These are phyloP conservation scores for Umbellularia californica DNA, from an alignment of 164 flowering plant species.

Conservation along the genomic window DNA sequence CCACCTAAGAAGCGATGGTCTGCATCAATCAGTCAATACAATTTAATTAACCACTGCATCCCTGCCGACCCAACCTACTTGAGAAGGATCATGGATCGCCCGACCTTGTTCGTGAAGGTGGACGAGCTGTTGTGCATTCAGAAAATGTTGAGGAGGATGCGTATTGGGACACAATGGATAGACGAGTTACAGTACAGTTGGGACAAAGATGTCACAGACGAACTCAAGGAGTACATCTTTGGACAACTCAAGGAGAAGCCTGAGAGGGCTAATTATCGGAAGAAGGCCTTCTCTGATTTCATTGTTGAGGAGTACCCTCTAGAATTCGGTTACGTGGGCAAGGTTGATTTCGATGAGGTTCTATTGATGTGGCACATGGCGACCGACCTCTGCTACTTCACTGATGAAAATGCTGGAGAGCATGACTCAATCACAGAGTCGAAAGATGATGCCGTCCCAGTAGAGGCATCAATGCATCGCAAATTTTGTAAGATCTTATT, in stretches of 20 bases:
- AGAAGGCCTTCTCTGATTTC: background rate
- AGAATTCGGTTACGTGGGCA: background rate
- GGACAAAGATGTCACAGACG: background rate
- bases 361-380: conserved; percentile 13
- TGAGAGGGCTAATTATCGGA: too few relatives aligned
- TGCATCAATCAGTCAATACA: conserved; percentile 10
- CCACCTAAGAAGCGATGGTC: conserved; percentile 12
- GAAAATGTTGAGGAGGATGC: background rate
- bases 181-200: background rate
- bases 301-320: background rate
- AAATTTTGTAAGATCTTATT: background rate
- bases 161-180: background rate
- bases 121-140: background rate
- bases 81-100: background rate
- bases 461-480: background rate
- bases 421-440: too few relatives aligned
- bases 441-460: background rate
- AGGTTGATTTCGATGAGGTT: background rate
- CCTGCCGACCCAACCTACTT: background rate
- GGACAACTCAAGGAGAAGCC: background rate
- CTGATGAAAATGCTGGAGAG: background rate
- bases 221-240: background rate
- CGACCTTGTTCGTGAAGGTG: background rate
- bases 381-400: conserved; percentile 1
- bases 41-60: conserved; percentile 9